Evolutionary conservation across 1,139 yeast genomes (phyloP).

Genomic region (Suhomyces bolitotheri): DNA sequence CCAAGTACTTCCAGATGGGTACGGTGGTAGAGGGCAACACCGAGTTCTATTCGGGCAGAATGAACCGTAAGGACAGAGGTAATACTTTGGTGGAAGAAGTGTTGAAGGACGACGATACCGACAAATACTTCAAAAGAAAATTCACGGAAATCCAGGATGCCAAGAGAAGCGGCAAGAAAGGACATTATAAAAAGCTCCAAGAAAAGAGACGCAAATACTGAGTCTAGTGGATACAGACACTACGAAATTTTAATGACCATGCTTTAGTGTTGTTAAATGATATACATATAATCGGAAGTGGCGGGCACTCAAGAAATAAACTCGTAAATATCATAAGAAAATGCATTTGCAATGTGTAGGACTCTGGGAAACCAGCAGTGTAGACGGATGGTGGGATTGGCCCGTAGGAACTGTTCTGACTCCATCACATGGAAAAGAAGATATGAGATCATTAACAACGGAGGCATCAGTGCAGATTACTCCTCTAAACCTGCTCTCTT

Average conservation of each 20-base stretch:
- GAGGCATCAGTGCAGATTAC: constrained; percentile 1
- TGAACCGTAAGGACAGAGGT: constrained; percentile 72
- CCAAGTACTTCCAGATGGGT: constrained; percentile 85
- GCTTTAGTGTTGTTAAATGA: constrained; percentile 2
- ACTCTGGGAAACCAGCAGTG: background rate
- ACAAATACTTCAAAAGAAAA: constrained; percentile 80
- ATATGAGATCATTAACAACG: background rate
- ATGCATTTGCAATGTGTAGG: background rate
- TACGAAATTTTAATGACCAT: background rate
- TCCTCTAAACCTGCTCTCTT: constrained; percentile 48
- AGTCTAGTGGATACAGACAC: background rate
- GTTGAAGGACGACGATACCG: constrained; percentile 68
- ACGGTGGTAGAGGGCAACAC: constrained; percentile 81
- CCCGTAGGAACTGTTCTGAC: too few relatives aligned
- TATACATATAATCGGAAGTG: constrained; percentile 7
- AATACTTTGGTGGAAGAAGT: constrained; percentile 79
- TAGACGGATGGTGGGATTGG: too few relatives aligned
- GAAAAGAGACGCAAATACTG: constrained; percentile 59
- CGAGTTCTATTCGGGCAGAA: constrained; percentile 73
- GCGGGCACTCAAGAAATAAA: constrained; percentile 7
- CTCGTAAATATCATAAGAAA: constrained; percentile 6
- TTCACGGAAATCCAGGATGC: constrained; percentile 74
- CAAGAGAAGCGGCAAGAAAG: constrained; percentile 76
- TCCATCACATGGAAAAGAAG: too few relatives aligned
- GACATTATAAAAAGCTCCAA: constrained; percentile 63